These are phyloP conservation scores for Perkinsus marinus DNA, from an alignment of 169 alveolate genomes.

Conservation along the genomic window DNA sequence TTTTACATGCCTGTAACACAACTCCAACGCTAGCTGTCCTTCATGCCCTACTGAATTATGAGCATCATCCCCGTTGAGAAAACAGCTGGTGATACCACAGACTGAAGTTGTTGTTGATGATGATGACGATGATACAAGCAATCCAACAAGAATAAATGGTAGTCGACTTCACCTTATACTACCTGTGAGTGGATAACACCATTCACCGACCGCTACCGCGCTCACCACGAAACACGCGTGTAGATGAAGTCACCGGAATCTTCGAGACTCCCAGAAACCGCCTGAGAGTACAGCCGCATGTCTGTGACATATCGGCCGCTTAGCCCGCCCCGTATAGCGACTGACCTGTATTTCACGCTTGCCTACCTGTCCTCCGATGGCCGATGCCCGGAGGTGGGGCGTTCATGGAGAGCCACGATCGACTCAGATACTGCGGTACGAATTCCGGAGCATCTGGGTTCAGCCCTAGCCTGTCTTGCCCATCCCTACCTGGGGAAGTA, in stretches of 20 bases:
- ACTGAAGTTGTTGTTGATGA: not conserved
- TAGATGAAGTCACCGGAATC: not conserved
- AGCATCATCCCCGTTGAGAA: not conserved
- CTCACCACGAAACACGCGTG: not conserved
- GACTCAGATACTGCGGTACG: not conserved
- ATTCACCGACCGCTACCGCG: not conserved
- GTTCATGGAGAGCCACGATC: not conserved
- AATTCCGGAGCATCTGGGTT: not conserved
- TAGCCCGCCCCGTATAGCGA: no score
- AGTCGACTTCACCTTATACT: not conserved
- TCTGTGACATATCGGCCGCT: no score
- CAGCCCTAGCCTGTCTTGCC: no score
- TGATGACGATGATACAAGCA: not conserved
- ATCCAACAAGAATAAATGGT: not conserved
- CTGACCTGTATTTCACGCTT: no score
- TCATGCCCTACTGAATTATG: not conserved
- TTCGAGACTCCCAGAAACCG: not conserved
- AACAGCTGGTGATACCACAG: not conserved
- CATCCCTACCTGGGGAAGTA: not conserved
- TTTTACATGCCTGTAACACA: no score
- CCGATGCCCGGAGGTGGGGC: not conserved
- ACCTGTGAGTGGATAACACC: no score
- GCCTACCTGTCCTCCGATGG: not conserved
- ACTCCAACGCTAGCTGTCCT: no score
- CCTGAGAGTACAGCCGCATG: no score